Conservation (phyloP, 192 early-diverging fungal species). For the Anaeromyces robustus region DNA sequence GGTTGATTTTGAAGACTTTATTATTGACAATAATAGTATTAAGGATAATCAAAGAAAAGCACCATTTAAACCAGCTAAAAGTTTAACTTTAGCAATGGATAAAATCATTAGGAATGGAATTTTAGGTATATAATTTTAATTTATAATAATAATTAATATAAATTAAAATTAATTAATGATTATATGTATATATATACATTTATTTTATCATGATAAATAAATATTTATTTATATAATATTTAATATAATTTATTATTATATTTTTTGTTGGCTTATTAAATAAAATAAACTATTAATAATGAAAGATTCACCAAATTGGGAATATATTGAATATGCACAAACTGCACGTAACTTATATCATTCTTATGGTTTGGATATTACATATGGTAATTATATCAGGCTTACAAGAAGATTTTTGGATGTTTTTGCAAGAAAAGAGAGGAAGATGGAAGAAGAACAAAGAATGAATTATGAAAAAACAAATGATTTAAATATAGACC, state of each 20-base stretch:
- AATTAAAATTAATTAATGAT: too few relatives aligned
- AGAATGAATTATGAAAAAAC: not conserved
- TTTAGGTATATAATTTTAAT: not conserved
- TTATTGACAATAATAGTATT: not conserved
- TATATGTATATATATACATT: not conserved
- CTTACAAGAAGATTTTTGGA: not conserved
- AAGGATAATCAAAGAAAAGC: not conserved
- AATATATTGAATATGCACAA: not conserved
- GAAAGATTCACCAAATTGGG: not conserved
- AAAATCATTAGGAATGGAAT: not conserved
- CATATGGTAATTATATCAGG: not conserved
- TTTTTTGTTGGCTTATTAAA: too few relatives aligned
- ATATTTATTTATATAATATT: too few relatives aligned
- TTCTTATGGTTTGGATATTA: not conserved
- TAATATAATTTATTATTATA: too few relatives aligned
- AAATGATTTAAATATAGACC: not conserved
- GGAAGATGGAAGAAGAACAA: not conserved
- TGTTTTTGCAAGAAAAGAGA: not conserved
- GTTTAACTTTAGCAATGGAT: not conserved
- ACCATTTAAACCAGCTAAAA: not conserved
- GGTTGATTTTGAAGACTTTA: not conserved
- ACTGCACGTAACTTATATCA: not conserved
- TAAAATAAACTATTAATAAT: too few relatives aligned
- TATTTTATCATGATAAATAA: too few relatives aligned
- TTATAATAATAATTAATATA: too few relatives aligned